A percentile compares a stretch with the other conserved stretches of the same genome.
These are phyloP conservation scores for Aciculosporium take DNA, from an alignment of 2,329 filamentous ascomycete species.

Conservation along the genomic window DNA sequence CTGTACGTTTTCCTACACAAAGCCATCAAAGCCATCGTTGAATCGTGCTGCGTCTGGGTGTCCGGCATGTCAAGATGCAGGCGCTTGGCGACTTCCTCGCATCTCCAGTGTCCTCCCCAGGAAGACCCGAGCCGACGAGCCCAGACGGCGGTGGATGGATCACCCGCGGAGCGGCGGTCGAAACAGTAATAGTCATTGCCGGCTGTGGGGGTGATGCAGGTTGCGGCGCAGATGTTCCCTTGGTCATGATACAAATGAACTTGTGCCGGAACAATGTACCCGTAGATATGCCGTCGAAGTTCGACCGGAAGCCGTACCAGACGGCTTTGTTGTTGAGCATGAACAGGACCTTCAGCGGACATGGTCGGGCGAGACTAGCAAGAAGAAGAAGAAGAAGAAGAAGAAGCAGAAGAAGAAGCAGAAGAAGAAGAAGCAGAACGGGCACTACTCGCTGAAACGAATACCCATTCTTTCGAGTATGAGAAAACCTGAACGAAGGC, in stretches of 20 bases:
- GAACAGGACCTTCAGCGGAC: neutral
- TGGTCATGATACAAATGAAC: slow-evolving; percentile 2
- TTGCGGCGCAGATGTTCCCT: slow-evolving; percentile 1
- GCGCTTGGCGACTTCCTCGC: slow-evolving; percentile 6
- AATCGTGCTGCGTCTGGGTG: neutral
- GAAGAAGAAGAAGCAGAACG: neutral
- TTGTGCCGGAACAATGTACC: neutral
- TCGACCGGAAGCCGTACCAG: slow-evolving; percentile 1
- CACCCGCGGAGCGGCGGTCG: slow-evolving; percentile 6
- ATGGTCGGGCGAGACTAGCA: neutral
- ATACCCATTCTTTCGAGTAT: neutral
- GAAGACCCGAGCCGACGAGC: slow-evolving; percentile 5
- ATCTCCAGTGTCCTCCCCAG: slow-evolving; percentile 7
- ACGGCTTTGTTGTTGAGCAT: slow-evolving; percentile 1
- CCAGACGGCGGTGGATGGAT: slow-evolving; percentile 5
- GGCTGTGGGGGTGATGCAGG: slow-evolving; percentile 2
- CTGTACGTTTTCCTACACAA: slow-evolving; percentile 5
- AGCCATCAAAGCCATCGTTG: slow-evolving; percentile 3
- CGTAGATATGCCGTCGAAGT: slow-evolving; percentile 3
- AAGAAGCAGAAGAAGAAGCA: neutral
- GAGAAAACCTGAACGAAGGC: neutral
- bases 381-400: neutral
- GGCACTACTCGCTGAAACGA: neutral
- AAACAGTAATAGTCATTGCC: slow-evolving; percentile 6
- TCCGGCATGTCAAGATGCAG: neutral